Conservation (phyloP, 2,329 filamentous ascomycete genomes). For the Fusarium sp. region DNA sequence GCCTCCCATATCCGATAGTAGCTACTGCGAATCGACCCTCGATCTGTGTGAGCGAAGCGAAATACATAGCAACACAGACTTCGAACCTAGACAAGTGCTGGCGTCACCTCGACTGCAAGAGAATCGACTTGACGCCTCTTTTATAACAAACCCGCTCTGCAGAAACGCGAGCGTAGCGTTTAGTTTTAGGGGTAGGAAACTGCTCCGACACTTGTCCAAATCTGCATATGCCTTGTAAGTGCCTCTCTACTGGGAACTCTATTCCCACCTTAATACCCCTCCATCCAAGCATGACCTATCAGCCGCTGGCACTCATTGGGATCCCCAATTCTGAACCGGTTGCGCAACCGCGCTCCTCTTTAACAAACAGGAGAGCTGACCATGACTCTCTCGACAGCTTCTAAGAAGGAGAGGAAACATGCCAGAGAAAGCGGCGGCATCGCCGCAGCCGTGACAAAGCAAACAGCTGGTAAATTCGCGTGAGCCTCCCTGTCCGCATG, state of each 20-base stretch:
- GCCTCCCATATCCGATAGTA: slow-evolving; percentile 7
- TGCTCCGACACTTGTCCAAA: slow-evolving; percentile 44
- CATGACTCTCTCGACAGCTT: slow-evolving; percentile 47
- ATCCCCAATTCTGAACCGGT: slow-evolving; percentile 7
- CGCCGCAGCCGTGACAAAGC: slow-evolving; percentile 62
- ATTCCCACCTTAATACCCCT: slow-evolving; percentile 18
- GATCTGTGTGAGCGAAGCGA: slow-evolving; percentile 29
- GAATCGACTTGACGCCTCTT: slow-evolving; percentile 24
- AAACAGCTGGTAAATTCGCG: slow-evolving; percentile 62
- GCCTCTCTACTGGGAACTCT: slow-evolving; percentile 18
- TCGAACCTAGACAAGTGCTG: slow-evolving; percentile 32
- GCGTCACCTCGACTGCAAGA: slow-evolving; percentile 25
- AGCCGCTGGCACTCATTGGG: not conserved
- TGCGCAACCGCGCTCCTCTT: slow-evolving; percentile 27
- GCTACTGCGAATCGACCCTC: slow-evolving; percentile 17
- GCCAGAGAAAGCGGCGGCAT: slow-evolving; percentile 63
- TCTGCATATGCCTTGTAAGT: slow-evolving; percentile 51
- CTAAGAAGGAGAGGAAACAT: slow-evolving; percentile 65
- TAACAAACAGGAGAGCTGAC: slow-evolving; percentile 29
- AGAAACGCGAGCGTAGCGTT: slow-evolving; percentile 40
- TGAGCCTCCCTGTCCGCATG: slow-evolving; percentile 51
- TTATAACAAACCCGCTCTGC: slow-evolving; percentile 39
- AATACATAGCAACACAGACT: slow-evolving; percentile 26
- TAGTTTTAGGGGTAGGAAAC: slow-evolving; percentile 43
- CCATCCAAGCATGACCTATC: slow-evolving; percentile 18